These are phyloP conservation scores for Dillenia turbinata DNA, from an alignment of 164 flowering plant species.

Conservation along the genomic window DNA sequence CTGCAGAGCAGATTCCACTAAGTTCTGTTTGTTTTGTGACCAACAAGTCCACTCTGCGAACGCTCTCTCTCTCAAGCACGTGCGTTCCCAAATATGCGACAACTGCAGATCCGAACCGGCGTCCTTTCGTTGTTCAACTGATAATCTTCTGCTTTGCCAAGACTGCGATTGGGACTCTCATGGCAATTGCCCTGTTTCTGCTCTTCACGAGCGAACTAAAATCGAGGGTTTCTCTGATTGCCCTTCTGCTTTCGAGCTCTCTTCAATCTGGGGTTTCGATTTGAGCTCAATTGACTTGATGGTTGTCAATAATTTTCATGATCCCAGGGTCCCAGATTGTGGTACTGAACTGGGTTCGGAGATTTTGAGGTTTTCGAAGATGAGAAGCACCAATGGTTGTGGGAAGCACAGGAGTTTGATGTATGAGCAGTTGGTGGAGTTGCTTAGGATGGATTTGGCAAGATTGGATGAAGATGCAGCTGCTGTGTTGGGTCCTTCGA, in stretches of 20 bases:
- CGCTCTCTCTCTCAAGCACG: constrained; percentile 31
- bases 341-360: no score
- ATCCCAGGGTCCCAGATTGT: no score
- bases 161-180: constrained; percentile 22
- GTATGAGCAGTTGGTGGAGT: constrained; percentile 13
- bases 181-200: constrained; percentile 1
- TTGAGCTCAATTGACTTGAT: not conserved
- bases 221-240: constrained; percentile 12
- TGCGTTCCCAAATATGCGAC: constrained; percentile 31
- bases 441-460: constrained; percentile 5
- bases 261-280: constrained; percentile 10
- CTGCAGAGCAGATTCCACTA: constrained; percentile 14
- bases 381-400: not conserved
- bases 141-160: constrained; percentile 26
- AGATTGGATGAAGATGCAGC: constrained; percentile 5
- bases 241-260: constrained; percentile 15
- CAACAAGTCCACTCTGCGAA: constrained; percentile 40
- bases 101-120: constrained; percentile 22
- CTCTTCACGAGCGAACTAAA: no score
- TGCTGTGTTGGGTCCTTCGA: no score
- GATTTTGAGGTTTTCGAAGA: no score
- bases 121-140: constrained; percentile 20
- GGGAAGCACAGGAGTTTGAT: constrained; percentile 1
- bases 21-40: constrained; percentile 37
- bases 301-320: no score